A percentile compares a stretch with the other conserved stretches of the same genome.
Conservation (phyloP, 345 rosid genomes). For the Anacardium occidentale region DNA sequence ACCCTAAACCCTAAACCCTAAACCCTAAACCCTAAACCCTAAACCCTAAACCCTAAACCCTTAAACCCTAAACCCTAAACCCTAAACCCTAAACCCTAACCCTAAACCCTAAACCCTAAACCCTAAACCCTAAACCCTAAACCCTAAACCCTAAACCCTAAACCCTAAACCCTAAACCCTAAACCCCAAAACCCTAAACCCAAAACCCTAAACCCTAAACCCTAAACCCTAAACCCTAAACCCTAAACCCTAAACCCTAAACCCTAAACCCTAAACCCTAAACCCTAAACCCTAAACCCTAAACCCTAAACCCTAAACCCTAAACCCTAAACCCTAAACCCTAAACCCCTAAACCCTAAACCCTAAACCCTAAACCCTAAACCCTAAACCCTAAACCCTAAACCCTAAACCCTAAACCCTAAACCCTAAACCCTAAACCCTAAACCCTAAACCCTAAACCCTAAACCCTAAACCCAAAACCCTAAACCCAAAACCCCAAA, state of each 20-base stretch:
- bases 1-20: background rate
- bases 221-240: background rate
- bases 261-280: background rate
- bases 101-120: background rate
- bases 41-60: background rate
- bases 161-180: background rate
- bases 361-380: too few species aligned
- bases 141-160: background rate
- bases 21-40: background rate
- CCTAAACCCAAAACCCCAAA: background rate
- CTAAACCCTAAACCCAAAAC: background rate
- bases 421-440: too few species aligned
- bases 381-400: too few species aligned
- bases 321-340: too few species aligned
- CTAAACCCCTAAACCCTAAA: too few species aligned
- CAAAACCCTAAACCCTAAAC: slow-evolving; percentile 1
- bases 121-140: background rate
- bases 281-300: background rate
- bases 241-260: slow-evolving; percentile 3
- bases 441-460: slow-evolving; percentile 3
- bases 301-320: too few species aligned
- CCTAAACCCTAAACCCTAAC: background rate
- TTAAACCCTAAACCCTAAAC: slow-evolving; percentile 1
- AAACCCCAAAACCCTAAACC: background rate
- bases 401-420: too few species aligned